These are phyloP conservation scores for Penicillium capsulatum DNA, from an alignment of 2,329 filamentous ascomycete genomes.

Conservation along the genomic window DNA sequence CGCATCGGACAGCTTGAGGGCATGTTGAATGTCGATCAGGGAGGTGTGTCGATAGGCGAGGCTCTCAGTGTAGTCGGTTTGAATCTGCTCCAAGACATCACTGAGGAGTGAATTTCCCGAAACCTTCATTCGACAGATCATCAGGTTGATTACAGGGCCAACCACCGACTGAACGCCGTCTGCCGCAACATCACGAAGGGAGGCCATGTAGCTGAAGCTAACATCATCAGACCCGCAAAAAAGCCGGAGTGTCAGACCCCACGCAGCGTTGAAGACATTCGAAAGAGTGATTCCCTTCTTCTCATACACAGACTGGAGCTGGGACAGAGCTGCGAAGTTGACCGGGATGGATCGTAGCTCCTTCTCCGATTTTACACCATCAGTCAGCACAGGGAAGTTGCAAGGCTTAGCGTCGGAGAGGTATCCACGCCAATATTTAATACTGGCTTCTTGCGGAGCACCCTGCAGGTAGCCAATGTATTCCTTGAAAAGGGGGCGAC, in stretches of 20 bases:
- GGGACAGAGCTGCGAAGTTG: conserved; percentile 25
- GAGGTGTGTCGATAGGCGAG: conserved; percentile 44
- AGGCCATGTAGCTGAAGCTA: conserved; percentile 46
- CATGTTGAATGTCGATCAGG: conserved; percentile 47
- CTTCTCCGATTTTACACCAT: conserved; percentile 25
- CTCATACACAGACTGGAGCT: conserved; percentile 41
- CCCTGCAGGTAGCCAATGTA: conserved; percentile 32
- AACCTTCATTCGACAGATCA: conserved; percentile 44
- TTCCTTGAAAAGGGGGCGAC: conserved; percentile 34
- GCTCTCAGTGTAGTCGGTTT: conserved; percentile 47
- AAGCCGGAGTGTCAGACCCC: conserved; percentile 61
- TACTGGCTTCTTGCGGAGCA: conserved; percentile 24
- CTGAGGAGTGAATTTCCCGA: conserved; percentile 30
- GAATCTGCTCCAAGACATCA: conserved; percentile 40
- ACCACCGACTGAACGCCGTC: conserved; percentile 41
- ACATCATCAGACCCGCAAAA: conserved; percentile 67
- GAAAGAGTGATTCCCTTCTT: conserved; percentile 46
- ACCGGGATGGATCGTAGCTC: conserved; percentile 30
- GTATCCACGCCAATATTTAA: conserved; percentile 39
- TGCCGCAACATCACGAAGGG: conserved; percentile 41
- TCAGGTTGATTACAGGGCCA: conserved; percentile 47
- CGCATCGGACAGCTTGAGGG: conserved; percentile 35
- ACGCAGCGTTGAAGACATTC: conserved; percentile 64
- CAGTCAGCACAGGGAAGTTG: conserved; percentile 35
- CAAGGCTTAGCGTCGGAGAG: conserved; percentile 33